Evolutionary conservation across 305 asterid genomes (phyloP).

Genomic region (Rubia peregrina): DNA sequence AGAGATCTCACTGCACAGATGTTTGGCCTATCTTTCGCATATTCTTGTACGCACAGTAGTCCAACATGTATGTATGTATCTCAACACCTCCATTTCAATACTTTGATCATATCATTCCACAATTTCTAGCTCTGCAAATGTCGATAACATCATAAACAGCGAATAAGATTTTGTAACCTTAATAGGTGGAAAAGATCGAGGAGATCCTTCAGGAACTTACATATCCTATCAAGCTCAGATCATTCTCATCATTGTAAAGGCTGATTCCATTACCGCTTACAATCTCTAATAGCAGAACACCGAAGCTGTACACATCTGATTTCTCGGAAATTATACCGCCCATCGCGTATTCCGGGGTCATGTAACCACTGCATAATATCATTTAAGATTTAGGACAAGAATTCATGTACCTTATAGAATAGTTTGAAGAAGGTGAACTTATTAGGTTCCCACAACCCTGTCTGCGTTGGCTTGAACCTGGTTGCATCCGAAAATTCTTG

Average conservation of each 20-base stretch:
- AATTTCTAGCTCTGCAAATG: slow-evolving; percentile 18
- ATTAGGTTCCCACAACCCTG: no score
- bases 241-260: slow-evolving; percentile 1
- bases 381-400: not conserved
- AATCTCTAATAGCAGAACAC: no score
- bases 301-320: no score
- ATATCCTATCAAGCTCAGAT: slow-evolving; percentile 5
- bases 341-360: no score
- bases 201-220: slow-evolving; percentile 3
- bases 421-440: no score
- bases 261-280: slow-evolving; percentile 3
- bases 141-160: not conserved
- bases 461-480: no score
- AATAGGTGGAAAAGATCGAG: not conserved
- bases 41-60: slow-evolving; percentile 49
- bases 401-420: not conserved
- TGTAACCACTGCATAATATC: no score
- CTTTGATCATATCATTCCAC: not conserved
- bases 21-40: slow-evolving; percentile 31
- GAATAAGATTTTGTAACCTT: not conserved
- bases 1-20: slow-evolving; percentile 2
- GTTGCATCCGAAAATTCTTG: no score
- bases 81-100: slow-evolving; percentile 13
- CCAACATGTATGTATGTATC: slow-evolving; percentile 43
- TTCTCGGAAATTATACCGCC: no score